Evolutionary conservation across 1,284 basidiomycete species (phyloP).

Genomic region (Boletus smithii): DNA sequence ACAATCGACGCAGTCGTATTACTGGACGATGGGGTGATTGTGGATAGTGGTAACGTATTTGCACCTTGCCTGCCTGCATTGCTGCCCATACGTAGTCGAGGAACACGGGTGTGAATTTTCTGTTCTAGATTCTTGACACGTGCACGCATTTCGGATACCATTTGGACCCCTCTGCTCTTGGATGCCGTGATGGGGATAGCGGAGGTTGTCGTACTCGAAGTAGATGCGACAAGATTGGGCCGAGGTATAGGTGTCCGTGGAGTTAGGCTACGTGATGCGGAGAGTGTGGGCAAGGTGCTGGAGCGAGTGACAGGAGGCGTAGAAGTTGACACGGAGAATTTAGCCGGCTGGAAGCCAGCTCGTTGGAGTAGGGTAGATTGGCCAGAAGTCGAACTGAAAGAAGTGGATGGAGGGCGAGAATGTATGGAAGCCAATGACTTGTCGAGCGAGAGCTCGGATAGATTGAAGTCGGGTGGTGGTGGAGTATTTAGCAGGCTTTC

Average conservation of each 20-base stretch:
- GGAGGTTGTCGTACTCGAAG: slow-evolving; percentile 37
- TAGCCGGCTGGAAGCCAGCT: slow-evolving; percentile 47
- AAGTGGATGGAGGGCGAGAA: slow-evolving; percentile 37
- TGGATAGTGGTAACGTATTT: slow-evolving; percentile 37
- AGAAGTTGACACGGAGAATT: slow-evolving; percentile 41
- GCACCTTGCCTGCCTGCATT: slow-evolving; percentile 50
- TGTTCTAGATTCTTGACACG: slow-evolving; percentile 76
- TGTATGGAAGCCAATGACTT: slow-evolving; percentile 26
- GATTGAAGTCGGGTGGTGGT: slow-evolving; percentile 58
- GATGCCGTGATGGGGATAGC: slow-evolving; percentile 45
- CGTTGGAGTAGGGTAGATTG: slow-evolving; percentile 51
- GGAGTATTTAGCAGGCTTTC: slow-evolving; percentile 53
- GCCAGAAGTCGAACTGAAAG: slow-evolving; percentile 38
- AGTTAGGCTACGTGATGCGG: slow-evolving; percentile 44
- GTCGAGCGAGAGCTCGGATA: slow-evolving; percentile 56
- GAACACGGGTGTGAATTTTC: slow-evolving; percentile 80
- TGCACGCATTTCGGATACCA: slow-evolving; percentile 85
- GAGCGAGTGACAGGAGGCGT: slow-evolving; percentile 53
- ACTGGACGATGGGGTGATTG: slow-evolving; percentile 33
- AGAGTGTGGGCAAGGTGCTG: slow-evolving; percentile 50
- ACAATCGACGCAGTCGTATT: slow-evolving; percentile 35
- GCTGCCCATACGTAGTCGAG: slow-evolving; percentile 73
- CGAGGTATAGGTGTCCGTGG: slow-evolving; percentile 47
- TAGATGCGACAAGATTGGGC: slow-evolving; percentile 41
- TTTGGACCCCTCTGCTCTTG: slow-evolving; percentile 77